Evolutionary conservation across 495 filamentous ascomycete genomes (phyloP), one percentile per base, ranked within the genome.

Genomic region (Penicillium lagena): DNA sequence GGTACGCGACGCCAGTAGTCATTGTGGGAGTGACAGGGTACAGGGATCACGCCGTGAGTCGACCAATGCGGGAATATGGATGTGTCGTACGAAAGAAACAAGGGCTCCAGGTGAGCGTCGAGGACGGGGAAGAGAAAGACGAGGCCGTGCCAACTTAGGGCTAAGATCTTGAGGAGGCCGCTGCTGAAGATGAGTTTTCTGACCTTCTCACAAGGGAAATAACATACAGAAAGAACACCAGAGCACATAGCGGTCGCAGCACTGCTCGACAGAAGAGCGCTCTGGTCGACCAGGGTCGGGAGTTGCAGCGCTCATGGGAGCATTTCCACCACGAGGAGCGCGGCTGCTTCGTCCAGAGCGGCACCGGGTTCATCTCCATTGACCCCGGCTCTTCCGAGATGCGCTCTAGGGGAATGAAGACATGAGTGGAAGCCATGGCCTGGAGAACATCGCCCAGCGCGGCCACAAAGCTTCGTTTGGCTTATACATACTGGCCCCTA

Each of bases 1-100:
- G 47, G 43, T 9, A 58, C 71, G n/a, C 66, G 70, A 2, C 83
- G 79, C 55, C 59, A 88, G 60, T 89, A 89, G 63, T 89, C 86
- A 51, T 91, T 91, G 62, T 90, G 86, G 0, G 83, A 87, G 56
- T 53, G 40, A 17, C 50, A 53, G 13, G 31, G 32, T 9, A 56
- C 27, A 9, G 51, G 48, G 7, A 29, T 40, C 5, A 52, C 39
- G 38, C 43, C 53, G 27, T 49, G 43, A 0, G 46, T 59, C 9
- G 39, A 37, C 43, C 45, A 54, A 11, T 49, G 29, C 9, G 56
- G 40, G 28, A 47, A 43, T 7, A 40, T 30, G 2, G 55, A 47
- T 22, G 22, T 22, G 2, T 22, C 22, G 22, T 3, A 4, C 2
- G 4, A 4, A 0, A 22, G 22, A 22, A 22, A 22, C 4, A 2